Conservation (phyloP, 257 asterid genomes). For the Ocimum tenuiflorum region DNA sequence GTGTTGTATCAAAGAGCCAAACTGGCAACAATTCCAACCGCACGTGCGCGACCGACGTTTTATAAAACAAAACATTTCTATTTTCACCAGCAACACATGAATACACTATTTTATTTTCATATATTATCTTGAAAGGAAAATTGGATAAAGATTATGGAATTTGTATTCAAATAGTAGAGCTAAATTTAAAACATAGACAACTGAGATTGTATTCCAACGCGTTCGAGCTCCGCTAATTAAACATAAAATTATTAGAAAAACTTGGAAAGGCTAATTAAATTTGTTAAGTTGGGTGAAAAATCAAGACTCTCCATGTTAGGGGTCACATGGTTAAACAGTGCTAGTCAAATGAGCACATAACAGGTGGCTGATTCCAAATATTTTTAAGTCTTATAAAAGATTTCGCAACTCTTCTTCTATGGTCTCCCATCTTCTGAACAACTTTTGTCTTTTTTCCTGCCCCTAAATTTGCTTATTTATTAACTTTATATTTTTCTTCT, state of each 20-base stretch:
- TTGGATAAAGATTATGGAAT: too few relatives aligned
- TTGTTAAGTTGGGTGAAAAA: too few relatives aligned
- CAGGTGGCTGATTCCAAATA: conserved; percentile 31
- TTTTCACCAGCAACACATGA: conserved; percentile 20
- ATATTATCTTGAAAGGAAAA: too few relatives aligned
- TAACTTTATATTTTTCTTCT: conserved; percentile 12
- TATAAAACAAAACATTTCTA: conserved; percentile 8
- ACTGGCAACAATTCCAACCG: conserved; percentile 25
- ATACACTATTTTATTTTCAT: background rate
- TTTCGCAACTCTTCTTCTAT: conserved; percentile 9
- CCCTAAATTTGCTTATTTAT: background rate
- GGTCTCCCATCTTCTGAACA: conserved; percentile 36
- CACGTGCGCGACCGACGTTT: conserved; percentile 40
- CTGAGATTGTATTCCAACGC: too few relatives aligned
- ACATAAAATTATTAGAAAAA: too few relatives aligned
- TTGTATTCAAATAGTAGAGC: too few relatives aligned
- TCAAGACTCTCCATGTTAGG: conserved; percentile 19
- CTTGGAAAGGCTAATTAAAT: background rate
- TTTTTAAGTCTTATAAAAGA: background rate
- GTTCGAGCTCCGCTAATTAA: too few relatives aligned
- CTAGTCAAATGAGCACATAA: conserved; percentile 25
- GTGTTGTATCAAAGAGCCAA: conserved; percentile 19
- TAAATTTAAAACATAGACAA: too few relatives aligned
- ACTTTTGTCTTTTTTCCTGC: conserved; percentile 23
- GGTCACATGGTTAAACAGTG: conserved; percentile 31